These are phyloP conservation scores for Hyphopichia khmerensis DNA, from an alignment of 1,139 yeast species.

Conservation along the genomic window DNA sequence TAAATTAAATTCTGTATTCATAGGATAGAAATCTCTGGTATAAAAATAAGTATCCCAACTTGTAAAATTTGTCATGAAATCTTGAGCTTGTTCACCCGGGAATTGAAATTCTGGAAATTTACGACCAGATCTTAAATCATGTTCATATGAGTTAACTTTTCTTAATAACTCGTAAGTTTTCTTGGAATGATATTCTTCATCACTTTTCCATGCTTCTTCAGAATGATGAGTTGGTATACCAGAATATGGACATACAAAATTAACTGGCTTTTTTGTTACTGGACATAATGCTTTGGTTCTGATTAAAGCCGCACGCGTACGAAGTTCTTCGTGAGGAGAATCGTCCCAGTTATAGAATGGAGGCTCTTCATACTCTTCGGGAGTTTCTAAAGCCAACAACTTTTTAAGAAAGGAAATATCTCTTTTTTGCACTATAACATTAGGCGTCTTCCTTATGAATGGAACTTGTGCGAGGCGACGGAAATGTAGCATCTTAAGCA, in stretches of 20 bases:
- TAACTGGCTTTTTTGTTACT: slow-evolving; percentile 75
- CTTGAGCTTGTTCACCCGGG: slow-evolving; percentile 78
- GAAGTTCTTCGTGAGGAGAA: slow-evolving; percentile 82
- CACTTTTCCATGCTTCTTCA: slow-evolving; percentile 84
- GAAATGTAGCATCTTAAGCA: background rate
- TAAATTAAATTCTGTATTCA: slow-evolving; percentile 94
- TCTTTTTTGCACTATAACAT: slow-evolving; percentile 11
- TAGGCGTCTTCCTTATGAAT: background rate
- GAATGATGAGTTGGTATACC: slow-evolving; percentile 97
- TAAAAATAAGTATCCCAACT: slow-evolving; percentile 94
- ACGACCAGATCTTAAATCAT: slow-evolving; percentile 90
- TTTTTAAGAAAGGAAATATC: slow-evolving; percentile 40
- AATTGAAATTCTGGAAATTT: slow-evolving; percentile 93
- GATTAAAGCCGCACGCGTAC: slow-evolving; percentile 89
- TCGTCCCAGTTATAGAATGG: slow-evolving; percentile 65
- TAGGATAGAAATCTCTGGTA: slow-evolving; percentile 88
- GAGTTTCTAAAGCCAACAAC: slow-evolving; percentile 35
- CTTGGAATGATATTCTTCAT: slow-evolving; percentile 65
- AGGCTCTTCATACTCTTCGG: slow-evolving; percentile 19
- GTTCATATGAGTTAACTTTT: slow-evolving; percentile 90
- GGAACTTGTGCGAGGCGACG: background rate
- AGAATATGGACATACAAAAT: slow-evolving; percentile 86
- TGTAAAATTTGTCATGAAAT: slow-evolving; percentile 72
- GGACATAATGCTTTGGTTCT: slow-evolving; percentile 90
- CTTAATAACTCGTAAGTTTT: slow-evolving; percentile 71